phyloP scores from a whole-genome alignment of 768 basidiomycete genomes.

The Hirschioporus abietinus region DNA sequence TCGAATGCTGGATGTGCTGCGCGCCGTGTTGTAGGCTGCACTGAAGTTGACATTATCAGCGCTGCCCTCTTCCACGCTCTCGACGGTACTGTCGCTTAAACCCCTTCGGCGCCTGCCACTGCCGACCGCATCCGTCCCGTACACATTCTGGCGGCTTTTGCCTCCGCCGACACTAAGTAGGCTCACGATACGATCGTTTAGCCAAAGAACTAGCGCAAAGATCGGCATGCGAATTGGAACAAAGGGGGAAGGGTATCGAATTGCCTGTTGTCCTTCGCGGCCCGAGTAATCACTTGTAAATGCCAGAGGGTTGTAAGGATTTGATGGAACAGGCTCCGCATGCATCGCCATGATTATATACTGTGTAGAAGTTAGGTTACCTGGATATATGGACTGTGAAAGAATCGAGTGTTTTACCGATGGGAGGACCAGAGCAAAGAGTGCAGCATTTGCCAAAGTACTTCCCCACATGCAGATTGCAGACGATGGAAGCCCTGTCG shows the following conservation, averaged over 20 bases:
- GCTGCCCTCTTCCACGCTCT: constrained; percentile 59
- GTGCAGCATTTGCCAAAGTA: constrained; percentile 71
- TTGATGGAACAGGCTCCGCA: constrained; percentile 64
- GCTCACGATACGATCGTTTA: constrained; percentile 67
- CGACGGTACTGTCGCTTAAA: constrained; percentile 42
- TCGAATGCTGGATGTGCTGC: background rate
- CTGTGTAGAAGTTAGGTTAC: constrained; percentile 33
- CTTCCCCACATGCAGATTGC: constrained; percentile 69
- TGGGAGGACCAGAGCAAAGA: constrained; percentile 82
- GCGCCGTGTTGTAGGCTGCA: background rate
- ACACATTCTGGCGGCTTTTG: constrained; percentile 10
- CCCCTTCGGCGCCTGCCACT: constrained; percentile 15
- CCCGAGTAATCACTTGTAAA: background rate
- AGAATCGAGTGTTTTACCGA: constrained; percentile 39
- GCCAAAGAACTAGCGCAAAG: constrained; percentile 65
- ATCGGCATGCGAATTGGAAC: constrained; percentile 77
- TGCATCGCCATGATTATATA: constrained; percentile 83
- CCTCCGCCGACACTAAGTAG: constrained; percentile 50
- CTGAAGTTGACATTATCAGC: constrained; percentile 16
- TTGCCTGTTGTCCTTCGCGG: constrained; percentile 11
- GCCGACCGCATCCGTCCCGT: constrained; percentile 17
- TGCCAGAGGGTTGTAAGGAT: constrained; percentile 64
- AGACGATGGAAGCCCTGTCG: constrained; percentile 62
- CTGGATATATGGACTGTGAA: background rate
- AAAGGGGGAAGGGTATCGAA: constrained; percentile 69